Conservation (phyloP, 768 basidiomycete species). For the Boletus insuetus region DNA sequence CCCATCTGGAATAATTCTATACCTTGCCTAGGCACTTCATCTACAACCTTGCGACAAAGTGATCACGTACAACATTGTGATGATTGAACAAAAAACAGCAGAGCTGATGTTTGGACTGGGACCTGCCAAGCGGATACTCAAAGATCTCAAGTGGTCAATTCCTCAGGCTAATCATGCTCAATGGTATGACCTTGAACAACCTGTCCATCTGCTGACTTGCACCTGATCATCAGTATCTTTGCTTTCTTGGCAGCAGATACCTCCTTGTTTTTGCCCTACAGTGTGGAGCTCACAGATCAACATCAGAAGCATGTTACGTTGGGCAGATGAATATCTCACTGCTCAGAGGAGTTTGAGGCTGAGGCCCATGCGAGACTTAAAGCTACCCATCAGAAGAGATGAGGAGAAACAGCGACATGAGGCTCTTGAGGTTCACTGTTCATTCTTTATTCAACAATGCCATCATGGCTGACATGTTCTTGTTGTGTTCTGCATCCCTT, state of each 20-base stretch:
- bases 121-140: constrained; percentile 73
- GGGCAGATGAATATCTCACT: constrained; percentile 74
- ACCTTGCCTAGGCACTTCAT: constrained; percentile 64
- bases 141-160: constrained; percentile 75
- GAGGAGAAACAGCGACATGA: constrained; percentile 72
- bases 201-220: not conserved
- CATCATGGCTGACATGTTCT: not conserved
- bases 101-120: constrained; percentile 80
- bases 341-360: constrained; percentile 64
- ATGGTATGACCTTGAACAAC: constrained; percentile 46
- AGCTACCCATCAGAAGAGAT: constrained; percentile 70
- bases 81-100: constrained; percentile 93
- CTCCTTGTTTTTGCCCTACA: constrained; percentile 73
- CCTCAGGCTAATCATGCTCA: constrained; percentile 84
- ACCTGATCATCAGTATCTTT: constrained; percentile 58
- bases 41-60: constrained; percentile 87
- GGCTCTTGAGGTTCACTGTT: constrained; percentile 56
- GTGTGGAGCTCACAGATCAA: constrained; percentile 82
- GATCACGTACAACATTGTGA: constrained; percentile 90
- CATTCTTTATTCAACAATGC: not conserved
- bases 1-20: not conserved
- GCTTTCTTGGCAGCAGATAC: constrained; percentile 78
- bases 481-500: not conserved
- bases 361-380: constrained; percentile 74
- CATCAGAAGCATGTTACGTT: constrained; percentile 79